Evolutionary conservation across 257 asterid genomes (phyloP).

Genomic region (Ilex asprella): DNA sequence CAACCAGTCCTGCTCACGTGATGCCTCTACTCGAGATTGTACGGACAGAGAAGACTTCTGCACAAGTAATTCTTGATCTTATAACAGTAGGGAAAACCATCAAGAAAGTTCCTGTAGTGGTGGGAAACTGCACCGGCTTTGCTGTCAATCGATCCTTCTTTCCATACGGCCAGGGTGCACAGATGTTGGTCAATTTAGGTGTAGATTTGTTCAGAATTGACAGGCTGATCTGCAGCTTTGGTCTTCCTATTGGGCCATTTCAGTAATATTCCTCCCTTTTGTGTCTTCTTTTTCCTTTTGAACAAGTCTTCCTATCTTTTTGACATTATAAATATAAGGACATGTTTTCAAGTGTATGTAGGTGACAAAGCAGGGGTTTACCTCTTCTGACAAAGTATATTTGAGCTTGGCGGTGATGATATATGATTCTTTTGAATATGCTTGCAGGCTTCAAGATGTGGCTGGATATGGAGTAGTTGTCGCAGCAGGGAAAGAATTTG

Average conservation of each 20-base stretch:
- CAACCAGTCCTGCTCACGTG: conserved; percentile 91
- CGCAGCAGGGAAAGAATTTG: conserved; percentile 55
- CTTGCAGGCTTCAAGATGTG: conserved; percentile 56
- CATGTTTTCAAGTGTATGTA: background rate
- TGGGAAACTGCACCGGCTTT: conserved; percentile 96
- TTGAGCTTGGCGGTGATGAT: too few relatives aligned
- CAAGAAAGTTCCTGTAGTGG: conserved; percentile 93
- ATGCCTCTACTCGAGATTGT: conserved; percentile 97
- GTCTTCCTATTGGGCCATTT: conserved; percentile 97
- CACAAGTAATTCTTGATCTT: conserved; percentile 88
- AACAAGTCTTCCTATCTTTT: too few relatives aligned
- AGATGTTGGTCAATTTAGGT: conserved; percentile 68
- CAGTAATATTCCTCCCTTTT: conserved; percentile 60
- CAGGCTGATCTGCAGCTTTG: conserved; percentile 65
- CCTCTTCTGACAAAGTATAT: too few relatives aligned
- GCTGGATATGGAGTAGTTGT: conserved; percentile 92
- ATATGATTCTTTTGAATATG: too few relatives aligned
- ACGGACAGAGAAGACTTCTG: conserved; percentile 82
- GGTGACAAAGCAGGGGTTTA: background rate
- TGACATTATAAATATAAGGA: too few relatives aligned
- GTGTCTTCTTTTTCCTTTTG: background rate
- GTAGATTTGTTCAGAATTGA: conserved; percentile 93
- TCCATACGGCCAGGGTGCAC: conserved; percentile 85
- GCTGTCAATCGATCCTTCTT: conserved; percentile 96
- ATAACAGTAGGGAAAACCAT: conserved; percentile 84